Evolutionary conservation across 176 grass and related monocot genomes (phyloP).

Genomic region (Avena sativa): DNA sequence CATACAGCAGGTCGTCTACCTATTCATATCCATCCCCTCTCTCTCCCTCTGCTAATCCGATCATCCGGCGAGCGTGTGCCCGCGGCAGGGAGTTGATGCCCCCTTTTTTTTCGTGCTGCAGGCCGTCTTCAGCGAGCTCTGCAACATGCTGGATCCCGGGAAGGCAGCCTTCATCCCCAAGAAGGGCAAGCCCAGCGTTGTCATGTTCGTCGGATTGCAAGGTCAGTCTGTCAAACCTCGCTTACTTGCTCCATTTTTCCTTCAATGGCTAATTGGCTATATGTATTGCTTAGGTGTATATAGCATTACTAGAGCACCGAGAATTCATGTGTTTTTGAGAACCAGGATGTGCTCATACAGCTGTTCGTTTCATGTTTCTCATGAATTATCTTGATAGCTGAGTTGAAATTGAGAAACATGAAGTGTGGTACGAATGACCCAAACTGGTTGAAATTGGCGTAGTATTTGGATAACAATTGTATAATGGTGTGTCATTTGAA

Average conservation of each 20-base stretch:
- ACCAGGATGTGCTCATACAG: background rate
- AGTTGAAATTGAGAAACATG: too few relatives aligned
- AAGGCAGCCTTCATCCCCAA: slow-evolving; percentile 70
- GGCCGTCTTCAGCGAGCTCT: slow-evolving; percentile 73
- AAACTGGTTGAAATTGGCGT: background rate
- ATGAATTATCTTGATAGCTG: background rate
- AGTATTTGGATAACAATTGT: background rate
- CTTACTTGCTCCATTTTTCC: background rate
- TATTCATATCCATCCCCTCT: background rate
- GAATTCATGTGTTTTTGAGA: background rate
- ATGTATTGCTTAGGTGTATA: background rate
- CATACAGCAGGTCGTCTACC: slow-evolving; percentile 62
- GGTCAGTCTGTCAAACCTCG: slow-evolving; percentile 22
- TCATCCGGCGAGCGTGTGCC: background rate
- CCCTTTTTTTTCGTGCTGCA: background rate
- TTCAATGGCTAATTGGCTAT: background rate
- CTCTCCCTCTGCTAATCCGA: background rate
- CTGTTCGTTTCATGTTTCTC: background rate
- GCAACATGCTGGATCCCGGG: slow-evolving; percentile 83
- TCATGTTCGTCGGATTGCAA: slow-evolving; percentile 81
- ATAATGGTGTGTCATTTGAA: background rate
- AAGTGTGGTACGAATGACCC: background rate
- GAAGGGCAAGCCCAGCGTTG: slow-evolving; percentile 69
- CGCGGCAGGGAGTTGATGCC: background rate
- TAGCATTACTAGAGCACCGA: background rate